Base-by-base conservation (phyloP, 768 basidiomycete genomes). In the Leccinum disarticulatum region DNA sequence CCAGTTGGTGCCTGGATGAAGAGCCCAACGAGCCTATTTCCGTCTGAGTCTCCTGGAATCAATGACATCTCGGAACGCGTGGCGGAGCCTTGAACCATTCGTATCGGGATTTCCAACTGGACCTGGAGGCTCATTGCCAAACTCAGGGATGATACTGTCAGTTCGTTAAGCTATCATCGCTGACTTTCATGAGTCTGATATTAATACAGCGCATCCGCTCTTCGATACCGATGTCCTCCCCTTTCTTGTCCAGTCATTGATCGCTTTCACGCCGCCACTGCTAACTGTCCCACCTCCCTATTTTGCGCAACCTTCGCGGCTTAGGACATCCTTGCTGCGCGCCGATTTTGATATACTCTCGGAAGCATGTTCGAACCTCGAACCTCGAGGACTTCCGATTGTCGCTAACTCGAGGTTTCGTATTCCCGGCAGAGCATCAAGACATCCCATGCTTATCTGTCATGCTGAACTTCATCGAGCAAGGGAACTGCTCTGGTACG, bases 381-480 rank as follows among this genome's bases (percentile, higher is more conserved):
- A 94, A 94, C 66, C 82, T 90, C 11, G 88, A 90, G 68, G 88
- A 90, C 57, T 81, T 91, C 51, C 83, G 91, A 27, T 75, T 86
- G 25, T 85, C 86, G 27, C 78, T 93, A 10, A 90, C 88, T 46
- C 87, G 86, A 10, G 85, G 86, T 0, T 74, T 83, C 64, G 77
- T 80, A 54, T 85, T 83, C 70, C 80, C 85, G 0, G 78, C 82
- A 27, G 83, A 86, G 62, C 82, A 86, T 57, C 76, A 75, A 22
- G 79, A 83, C 15, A 75, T 83, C 15, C 79, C 82, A 17, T 88
- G 87, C 67, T 75, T 94, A 11, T 76, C 78, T 52, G 76, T 77
- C 7, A 84, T 94, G 60, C 75, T 93, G 56, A 77, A 85, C 61
- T 93, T 94, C 70, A 83, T 93, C 56, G 91, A 93, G 61, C 74